These are phyloP conservation scores for Suillus plorans DNA, from an alignment of 768 basidiomycete species.

Conservation along the genomic window DNA sequence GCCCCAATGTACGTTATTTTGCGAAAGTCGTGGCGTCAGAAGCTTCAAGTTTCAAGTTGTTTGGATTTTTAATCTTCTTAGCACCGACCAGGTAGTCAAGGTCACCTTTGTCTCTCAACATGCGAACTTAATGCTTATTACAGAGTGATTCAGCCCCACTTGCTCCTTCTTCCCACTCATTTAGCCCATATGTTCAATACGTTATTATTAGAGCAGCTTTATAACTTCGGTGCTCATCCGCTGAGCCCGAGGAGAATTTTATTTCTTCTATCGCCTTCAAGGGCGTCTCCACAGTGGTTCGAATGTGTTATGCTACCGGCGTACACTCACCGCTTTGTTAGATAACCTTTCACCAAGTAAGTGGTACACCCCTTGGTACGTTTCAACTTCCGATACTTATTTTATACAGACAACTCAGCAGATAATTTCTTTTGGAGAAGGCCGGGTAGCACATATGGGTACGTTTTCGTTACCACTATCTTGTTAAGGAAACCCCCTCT, in stretches of 20 bases:
- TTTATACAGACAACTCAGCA: no score
- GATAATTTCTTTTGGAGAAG: neutral
- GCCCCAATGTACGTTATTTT: conserved; percentile 2
- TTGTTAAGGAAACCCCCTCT: neutral
- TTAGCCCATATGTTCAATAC: neutral
- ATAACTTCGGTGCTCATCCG: neutral
- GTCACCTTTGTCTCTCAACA: neutral
- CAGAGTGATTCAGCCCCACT: neutral
- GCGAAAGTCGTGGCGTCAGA: conserved; percentile 3
- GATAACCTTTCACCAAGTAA: neutral
- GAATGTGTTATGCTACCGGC: neutral
- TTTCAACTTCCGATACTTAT: neutral
- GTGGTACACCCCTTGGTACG: neutral
- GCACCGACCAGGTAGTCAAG: neutral
- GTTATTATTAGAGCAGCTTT: neutral
- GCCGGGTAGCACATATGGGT: neutral
- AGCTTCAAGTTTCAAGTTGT: neutral
- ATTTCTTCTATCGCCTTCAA: neutral
- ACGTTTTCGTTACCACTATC: neutral
- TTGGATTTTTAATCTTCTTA: neutral
- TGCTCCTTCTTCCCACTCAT: neutral
- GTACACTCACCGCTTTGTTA: neutral
- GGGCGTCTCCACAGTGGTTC: neutral
- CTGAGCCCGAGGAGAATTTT: neutral
- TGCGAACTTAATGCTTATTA: conserved; percentile 3